Evolutionary conservation across 352 stramenopile species (phyloP).

Genomic region (Globisporangium orthogonon): DNA sequence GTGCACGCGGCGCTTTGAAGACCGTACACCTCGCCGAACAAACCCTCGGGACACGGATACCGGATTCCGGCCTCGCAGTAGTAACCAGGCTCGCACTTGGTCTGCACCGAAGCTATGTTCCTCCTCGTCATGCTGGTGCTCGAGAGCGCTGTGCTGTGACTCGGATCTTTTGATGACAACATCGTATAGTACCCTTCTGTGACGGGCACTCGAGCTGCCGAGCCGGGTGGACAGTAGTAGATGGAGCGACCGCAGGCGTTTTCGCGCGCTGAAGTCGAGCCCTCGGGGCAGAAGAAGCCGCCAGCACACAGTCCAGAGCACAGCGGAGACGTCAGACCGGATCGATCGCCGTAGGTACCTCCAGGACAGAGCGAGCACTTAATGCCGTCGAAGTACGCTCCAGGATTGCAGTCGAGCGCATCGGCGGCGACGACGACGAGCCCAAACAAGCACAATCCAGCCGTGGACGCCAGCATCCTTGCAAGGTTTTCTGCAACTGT

Average conservation of each 20-base stretch:
- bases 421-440: background rate
- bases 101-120: slow-evolving; percentile 6
- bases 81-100: slow-evolving; percentile 51
- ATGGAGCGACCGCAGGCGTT: slow-evolving; percentile 34
- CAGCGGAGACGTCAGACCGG: slow-evolving; percentile 24
- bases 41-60: slow-evolving; percentile 38
- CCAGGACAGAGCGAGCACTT: slow-evolving; percentile 41
- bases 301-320: slow-evolving; percentile 46
- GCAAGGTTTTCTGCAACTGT: too few species aligned
- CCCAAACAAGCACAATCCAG: background rate
- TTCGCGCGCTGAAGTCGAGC: slow-evolving; percentile 40
- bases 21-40: slow-evolving; percentile 30
- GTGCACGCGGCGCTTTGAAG: slow-evolving; percentile 30
- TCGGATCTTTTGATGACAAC: slow-evolving; percentile 16
- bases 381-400: slow-evolving; percentile 33
- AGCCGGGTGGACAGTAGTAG: slow-evolving; percentile 55
- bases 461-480: too few species aligned
- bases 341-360: slow-evolving; percentile 32
- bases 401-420: slow-evolving; percentile 32
- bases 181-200: slow-evolving; percentile 51
- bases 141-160: background rate
- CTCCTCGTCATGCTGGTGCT: background rate
- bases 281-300: slow-evolving; percentile 53
- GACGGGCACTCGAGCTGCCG: slow-evolving; percentile 30
- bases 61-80: slow-evolving; percentile 60